A percentile compares a stretch with the other conserved stretches of the same genome.
Evolutionary conservation across 441 rosid species (phyloP).

Genomic region (Codiaeum variegatum): DNA sequence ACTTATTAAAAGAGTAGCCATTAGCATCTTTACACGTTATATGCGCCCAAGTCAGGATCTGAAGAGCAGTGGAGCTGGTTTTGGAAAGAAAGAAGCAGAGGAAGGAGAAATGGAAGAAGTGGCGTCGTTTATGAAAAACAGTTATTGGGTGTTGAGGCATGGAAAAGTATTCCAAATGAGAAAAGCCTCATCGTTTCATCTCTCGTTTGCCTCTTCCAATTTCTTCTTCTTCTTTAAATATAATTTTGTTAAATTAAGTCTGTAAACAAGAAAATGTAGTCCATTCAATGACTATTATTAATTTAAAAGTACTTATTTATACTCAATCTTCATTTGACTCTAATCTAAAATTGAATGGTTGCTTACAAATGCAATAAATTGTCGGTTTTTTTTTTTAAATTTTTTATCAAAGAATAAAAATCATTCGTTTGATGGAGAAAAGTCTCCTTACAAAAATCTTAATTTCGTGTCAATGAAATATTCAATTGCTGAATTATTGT

Average conservation of each 20-base stretch:
- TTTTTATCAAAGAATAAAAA: no score
- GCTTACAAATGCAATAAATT: no score
- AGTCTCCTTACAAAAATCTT: background rate
- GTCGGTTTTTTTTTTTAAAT: no score
- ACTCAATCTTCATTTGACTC: no score
- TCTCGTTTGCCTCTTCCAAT: constrained; percentile 35
- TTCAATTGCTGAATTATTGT: background rate
- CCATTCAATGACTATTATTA: no score
- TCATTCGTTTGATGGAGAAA: background rate
- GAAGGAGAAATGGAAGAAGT: constrained; percentile 25
- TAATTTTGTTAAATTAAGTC: background rate
- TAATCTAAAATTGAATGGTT: no score
- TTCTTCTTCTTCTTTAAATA: no score
- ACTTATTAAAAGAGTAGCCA: no score
- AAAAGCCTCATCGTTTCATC: constrained; percentile 77
- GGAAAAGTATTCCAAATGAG: constrained; percentile 96
- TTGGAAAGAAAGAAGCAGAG: background rate
- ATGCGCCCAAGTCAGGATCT: no score
- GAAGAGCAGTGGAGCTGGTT: no score
- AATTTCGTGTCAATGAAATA: background rate
- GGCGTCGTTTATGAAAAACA: constrained; percentile 43
- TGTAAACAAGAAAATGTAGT: constrained; percentile 72
- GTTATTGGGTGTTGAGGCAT: constrained; percentile 79
- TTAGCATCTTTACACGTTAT: no score
- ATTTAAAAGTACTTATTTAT: no score